Evolutionary conservation across 352 stramenopile species (phyloP).

Genomic region (Plasmopara muralis): DNA sequence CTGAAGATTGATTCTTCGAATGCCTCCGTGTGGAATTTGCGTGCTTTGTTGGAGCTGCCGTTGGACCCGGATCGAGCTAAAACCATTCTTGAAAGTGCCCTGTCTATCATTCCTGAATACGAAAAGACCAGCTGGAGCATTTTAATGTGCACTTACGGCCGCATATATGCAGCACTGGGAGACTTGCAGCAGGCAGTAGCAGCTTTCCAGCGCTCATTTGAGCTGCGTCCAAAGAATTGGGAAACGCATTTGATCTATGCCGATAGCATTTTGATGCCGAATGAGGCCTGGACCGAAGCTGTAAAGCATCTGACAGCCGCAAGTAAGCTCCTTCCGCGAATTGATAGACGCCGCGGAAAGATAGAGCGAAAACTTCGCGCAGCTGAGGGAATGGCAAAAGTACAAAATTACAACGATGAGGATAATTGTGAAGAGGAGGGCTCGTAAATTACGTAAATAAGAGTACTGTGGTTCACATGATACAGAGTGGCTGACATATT

Average conservation of each 20-base stretch:
- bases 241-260: slow-evolving; percentile 84
- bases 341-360: slow-evolving; percentile 37
- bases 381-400: slow-evolving; percentile 35
- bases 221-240: slow-evolving; percentile 68
- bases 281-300: slow-evolving; percentile 67
- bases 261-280: slow-evolving; percentile 63
- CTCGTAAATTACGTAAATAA: background rate
- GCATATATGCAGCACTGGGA: slow-evolving; percentile 54
- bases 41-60: slow-evolving; percentile 64
- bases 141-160: slow-evolving; percentile 79
- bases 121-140: slow-evolving; percentile 83
- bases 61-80: slow-evolving; percentile 55
- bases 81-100: slow-evolving; percentile 68
- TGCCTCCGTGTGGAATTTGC: slow-evolving; percentile 76
- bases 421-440: background rate
- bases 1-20: slow-evolving; percentile 60
- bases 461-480: too few species aligned
- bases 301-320: slow-evolving; percentile 63
- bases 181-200: slow-evolving; percentile 71
- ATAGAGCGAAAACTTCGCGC: slow-evolving; percentile 58
- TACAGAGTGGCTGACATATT: too few species aligned
- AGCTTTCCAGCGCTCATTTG: slow-evolving; percentile 79
- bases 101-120: slow-evolving; percentile 57
- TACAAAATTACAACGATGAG: background rate
- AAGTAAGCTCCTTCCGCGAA: slow-evolving; percentile 47